Percentiles rank a stretch among this genome's conserved stretches.
phyloP scores from a whole-genome alignment of 2,329 filamentous ascomycete genomes.

The Aschersonia sp. region DNA sequence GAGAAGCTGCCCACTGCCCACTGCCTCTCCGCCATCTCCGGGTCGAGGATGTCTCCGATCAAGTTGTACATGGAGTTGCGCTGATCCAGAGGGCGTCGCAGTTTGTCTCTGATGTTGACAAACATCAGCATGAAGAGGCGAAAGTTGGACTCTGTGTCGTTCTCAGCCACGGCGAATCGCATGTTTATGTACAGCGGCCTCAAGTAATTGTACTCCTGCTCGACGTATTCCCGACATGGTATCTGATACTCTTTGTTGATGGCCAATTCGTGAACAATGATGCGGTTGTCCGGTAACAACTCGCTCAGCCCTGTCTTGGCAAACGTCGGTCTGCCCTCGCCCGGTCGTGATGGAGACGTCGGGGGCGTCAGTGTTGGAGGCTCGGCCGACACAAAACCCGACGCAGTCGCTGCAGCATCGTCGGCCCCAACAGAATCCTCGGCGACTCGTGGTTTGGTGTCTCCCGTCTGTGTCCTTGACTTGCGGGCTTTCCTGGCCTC shows the following conservation, averaged over 20 bases:
- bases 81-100: slow-evolving; percentile 56
- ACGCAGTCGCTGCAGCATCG: slow-evolving; percentile 19
- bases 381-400: slow-evolving; percentile 22
- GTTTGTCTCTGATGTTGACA: slow-evolving; percentile 54
- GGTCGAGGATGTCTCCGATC: slow-evolving; percentile 63
- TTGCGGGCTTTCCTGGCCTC: slow-evolving; percentile 53
- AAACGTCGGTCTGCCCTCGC: slow-evolving; percentile 20
- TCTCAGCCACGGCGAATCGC: slow-evolving; percentile 50
- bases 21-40: slow-evolving; percentile 54
- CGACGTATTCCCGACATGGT: slow-evolving; percentile 43
- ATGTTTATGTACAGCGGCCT: slow-evolving; percentile 40
- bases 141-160: slow-evolving; percentile 49
- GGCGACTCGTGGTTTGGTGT: slow-evolving; percentile 55
- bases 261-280: slow-evolving; percentile 65
- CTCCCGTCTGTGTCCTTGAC: slow-evolving; percentile 51
- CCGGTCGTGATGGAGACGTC: slow-evolving; percentile 29
- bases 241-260: slow-evolving; percentile 70
- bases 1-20: slow-evolving; percentile 62
- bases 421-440: slow-evolving; percentile 25
- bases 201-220: slow-evolving; percentile 35
- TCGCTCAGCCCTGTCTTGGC: slow-evolving; percentile 29
- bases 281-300: slow-evolving; percentile 56
- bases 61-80: slow-evolving; percentile 61
- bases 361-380: slow-evolving; percentile 40
- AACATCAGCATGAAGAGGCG: slow-evolving; percentile 57